Percentiles rank a stretch among this genome's conserved stretches.
phyloP scores from a whole-genome alignment of 1,284 basidiomycete genomes.

The Leucoagaricus sp. region DNA sequence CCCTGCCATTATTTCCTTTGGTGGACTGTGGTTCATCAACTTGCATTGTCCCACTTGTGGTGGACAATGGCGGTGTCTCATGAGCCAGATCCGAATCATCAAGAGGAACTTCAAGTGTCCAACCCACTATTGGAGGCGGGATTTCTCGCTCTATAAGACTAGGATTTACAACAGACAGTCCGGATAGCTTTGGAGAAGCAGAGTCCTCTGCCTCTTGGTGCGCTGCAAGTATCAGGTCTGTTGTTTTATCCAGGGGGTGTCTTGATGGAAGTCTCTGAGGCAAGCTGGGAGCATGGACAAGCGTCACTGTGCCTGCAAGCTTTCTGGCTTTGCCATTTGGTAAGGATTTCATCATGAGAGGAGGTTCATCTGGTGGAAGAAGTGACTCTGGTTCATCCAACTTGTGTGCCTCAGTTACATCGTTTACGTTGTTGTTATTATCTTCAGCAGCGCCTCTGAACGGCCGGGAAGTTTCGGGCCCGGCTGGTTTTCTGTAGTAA shows the following conservation, averaged over 20 bases:
- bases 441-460: background rate
- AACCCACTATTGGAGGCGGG: constrained; percentile 9
- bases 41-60: constrained; percentile 2
- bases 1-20: background rate
- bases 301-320: constrained; percentile 9
- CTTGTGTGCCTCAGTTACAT: background rate
- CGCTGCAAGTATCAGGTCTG: background rate
- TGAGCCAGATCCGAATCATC: constrained; percentile 3
- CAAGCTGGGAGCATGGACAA: constrained; percentile 12
- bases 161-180: constrained; percentile 9
- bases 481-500: constrained; percentile 47
- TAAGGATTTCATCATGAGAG: background rate
- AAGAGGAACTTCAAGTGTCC: constrained; percentile 14
- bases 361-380: background rate
- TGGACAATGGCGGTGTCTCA: background rate
- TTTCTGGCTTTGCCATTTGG: constrained; percentile 1
- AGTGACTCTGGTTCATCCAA: background rate
- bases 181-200: constrained; percentile 8
- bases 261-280: constrained; percentile 24
- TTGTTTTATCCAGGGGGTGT: constrained; percentile 25
- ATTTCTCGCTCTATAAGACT: constrained; percentile 11
- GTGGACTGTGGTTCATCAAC: background rate
- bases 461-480: constrained; percentile 28
- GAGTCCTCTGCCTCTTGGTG: background rate
- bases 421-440: background rate